Base-by-base conservation (phyloP, 2,329 filamentous ascomycete genomes). In the Blumeriella jaapii region DNA sequence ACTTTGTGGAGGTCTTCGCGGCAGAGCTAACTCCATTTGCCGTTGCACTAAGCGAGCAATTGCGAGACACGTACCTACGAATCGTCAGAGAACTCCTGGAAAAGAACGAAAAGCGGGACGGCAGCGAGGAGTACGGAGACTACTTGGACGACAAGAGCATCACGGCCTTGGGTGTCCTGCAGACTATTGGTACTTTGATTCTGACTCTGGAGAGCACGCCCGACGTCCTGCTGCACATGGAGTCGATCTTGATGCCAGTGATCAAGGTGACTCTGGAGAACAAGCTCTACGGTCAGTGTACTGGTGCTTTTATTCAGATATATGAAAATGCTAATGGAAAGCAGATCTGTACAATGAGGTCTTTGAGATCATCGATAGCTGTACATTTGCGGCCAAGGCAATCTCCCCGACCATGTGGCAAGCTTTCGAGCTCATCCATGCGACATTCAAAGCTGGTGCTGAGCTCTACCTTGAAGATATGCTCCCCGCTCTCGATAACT, bases 1-100 rank as follows among this genome's bases (percentile, higher is more conserved):
- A 98, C 55, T 98, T 98, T 55, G 91, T 98, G 29, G 91, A 98
- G 59, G 87, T 96, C 2, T 98, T 98, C 55, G 89, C 91, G n/a
- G 73, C 85, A 2, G 91, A 98, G 58, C 71, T 98, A 29, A 96
- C 91, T 5, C 91, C 91, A 3, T 98, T 98, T 53, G 91, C 91
- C 8, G 89, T 98, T 19, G 91, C 91, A 4, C 68, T 98, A 3
- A 94, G 86, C 54, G 87, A 96, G 61, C 91, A 98, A 61, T 68
- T 98, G 30, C 79, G 89, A 27, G 91, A 98, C 54, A 98, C 91
- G 0, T 98, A 98, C 53, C 70, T 98, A 47, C 76, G 91, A 38
- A 95, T 98, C 46, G 80, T 98, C 30, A 73, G 83, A 25, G 89
- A 96, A 55, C 71, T 98, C 28, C 64, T 98, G 28, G 87, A 95